Base-by-base conservation (phyloP, 2,329 filamentous ascomycete genomes). In the Fusarium verticillioides region DNA sequence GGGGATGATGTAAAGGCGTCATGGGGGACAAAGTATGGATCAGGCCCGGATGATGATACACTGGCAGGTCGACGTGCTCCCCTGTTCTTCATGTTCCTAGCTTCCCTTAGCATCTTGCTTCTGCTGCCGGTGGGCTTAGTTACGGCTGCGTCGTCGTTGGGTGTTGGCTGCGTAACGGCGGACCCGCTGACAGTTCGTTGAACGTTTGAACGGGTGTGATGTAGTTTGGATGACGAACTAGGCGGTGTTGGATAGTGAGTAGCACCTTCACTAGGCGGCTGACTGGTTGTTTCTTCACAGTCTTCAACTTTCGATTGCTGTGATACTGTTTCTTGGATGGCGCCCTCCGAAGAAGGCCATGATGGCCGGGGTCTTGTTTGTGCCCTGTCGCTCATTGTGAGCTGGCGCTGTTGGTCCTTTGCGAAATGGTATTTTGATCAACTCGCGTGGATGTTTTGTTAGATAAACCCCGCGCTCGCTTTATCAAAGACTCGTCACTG, bases 121-220 rank as follows among this genome's bases (percentile, higher is more conserved):
- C 61, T 72, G 28, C 28, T 60, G 21, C 66, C 36, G 42, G 37
- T 53, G 30, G 61, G 30, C 26, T 56, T 74, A 28, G 47, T 23
- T 16, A 21, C 34, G 37, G 54, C 47, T 50, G 64, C 26, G 36
- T 72, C 59, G 28, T 66, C 64, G 46, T 43, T 69, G 23, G 66
- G 37, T 39, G 72, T 63, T 57, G 63, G 64, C 32, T 75, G 72
- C 68, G 72, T 74, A 75, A 74, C 72, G 54, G 58, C 43, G 32
- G 69, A 70, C 70, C 70, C 69, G 70, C 42, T 66, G 47, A 37
- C 44, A 56, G 54, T 58, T 37, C 66, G 66, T 56, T 60, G 60
- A 30, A 54, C 50, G 44, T 34, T 64, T 15, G 63, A 69, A 47
- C 57, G 43, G 44, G 63, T 54, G 47, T 64, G 47, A 49, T 69